Evolutionary conservation across 2,329 filamentous ascomycete species (phyloP).

Genomic region (Metarhizium album): DNA sequence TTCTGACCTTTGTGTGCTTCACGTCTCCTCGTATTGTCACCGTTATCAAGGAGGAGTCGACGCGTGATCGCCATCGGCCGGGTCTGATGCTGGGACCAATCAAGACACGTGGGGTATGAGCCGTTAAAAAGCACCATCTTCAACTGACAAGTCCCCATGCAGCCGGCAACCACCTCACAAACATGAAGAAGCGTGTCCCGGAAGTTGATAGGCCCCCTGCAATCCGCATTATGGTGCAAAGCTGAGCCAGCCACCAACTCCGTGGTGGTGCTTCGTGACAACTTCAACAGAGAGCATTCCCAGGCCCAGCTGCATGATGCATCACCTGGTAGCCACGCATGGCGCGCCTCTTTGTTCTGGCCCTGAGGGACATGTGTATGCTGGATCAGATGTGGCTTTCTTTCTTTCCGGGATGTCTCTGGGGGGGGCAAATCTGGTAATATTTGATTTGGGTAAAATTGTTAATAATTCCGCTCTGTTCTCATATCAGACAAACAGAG

Average conservation of each 20-base stretch:
- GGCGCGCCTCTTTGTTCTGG: no score
- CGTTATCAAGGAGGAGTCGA: not conserved
- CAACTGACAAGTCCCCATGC: not conserved
- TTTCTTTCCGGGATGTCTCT: not conserved
- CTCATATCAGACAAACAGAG: no score
- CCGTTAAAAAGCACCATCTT: no score
- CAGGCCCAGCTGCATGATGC: no score
- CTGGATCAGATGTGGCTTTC: not conserved
- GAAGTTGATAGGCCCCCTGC: not conserved
- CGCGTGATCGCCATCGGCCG: not conserved
- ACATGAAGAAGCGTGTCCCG: not conserved
- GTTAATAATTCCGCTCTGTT: no score
- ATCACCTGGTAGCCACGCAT: no score
- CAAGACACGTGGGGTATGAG: not conserved
- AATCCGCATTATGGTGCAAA: not conserved
- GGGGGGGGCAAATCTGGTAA: no score
- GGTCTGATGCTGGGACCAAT: not conserved
- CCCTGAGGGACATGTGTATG: not conserved
- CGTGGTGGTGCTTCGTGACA: not conserved
- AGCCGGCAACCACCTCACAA: not conserved
- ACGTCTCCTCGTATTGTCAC: not conserved
- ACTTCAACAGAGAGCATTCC: not conserved
- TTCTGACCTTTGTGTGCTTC: not conserved
- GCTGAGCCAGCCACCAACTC: not conserved
- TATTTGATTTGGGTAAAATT: no score